phyloP scores from a whole-genome alignment of 805 yeast species.

The Ogataea pignaliae region DNA sequence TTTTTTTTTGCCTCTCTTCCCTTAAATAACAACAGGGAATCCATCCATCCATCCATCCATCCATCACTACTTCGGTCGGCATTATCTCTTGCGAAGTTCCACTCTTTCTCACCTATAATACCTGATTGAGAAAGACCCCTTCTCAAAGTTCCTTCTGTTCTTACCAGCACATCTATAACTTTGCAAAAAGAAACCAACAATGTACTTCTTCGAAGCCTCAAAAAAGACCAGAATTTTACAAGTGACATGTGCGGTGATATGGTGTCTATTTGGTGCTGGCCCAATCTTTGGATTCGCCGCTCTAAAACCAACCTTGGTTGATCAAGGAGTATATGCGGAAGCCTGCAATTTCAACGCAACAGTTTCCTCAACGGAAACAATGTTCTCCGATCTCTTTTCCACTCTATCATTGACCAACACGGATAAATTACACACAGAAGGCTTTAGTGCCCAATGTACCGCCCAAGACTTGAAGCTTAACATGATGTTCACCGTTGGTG shows the following conservation, averaged over 20 bases:
- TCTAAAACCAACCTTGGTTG: constrained; percentile 47
- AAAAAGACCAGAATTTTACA: constrained; percentile 34
- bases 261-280: constrained; percentile 56
- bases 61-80: too few relatives aligned
- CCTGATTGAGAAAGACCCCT: too few relatives aligned
- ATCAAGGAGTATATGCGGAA: constrained; percentile 42
- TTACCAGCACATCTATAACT: too few relatives aligned
- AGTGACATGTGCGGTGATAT: constrained; percentile 45
- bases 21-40: background rate
- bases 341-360: constrained; percentile 31
- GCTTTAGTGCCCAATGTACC: constrained; percentile 39
- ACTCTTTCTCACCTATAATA: too few relatives aligned
- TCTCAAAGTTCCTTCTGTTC: too few relatives aligned
- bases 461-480: constrained; percentile 51
- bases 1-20: constrained; percentile 1
- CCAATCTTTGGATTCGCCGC: constrained; percentile 61
- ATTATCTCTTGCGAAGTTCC: too few relatives aligned
- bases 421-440: constrained; percentile 17
- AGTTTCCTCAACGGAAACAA: constrained; percentile 4
- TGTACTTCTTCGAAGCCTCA: constrained; percentile 31
- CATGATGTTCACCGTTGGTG: constrained; percentile 56
- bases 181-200: too few relatives aligned
- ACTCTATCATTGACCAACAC: constrained; percentile 1
- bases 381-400: constrained; percentile 3
- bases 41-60: too few relatives aligned